Evolutionary conservation across 768 basidiomycete genomes (phyloP), one percentile per base, ranked within the genome.

Genomic region (Serpula lacrymans): DNA sequence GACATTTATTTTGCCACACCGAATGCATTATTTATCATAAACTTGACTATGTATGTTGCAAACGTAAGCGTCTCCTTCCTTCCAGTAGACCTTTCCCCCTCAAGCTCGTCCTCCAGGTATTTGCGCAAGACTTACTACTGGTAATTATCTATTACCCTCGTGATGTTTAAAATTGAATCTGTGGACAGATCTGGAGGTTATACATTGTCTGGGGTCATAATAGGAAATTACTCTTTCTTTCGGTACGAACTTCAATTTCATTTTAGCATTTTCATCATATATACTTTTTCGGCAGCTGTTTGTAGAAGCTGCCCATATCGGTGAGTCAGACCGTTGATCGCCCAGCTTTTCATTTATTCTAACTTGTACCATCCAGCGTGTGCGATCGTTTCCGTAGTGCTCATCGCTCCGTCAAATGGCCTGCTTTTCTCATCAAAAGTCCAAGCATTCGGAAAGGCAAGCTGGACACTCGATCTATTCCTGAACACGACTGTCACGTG

Each of bases 391-490:
- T 22, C 40, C 20, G 16, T 42, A 16, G 37, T 26, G 21, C 2
- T 42, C 21, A 27, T 42, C n/a, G 23, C 41, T 14, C 38, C 14
- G 31, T 18, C 31, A 8, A 14, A 14, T 7, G 31, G 24, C 12
- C n/a, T 9, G n/a, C 38, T 42, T n/a, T 41, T 41, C 37, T 42
- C 41, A 14, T 11, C 23, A 1, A 14, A 7, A 20, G 38, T 41
- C 5, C 41, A 41, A 40, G 41, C 38, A 10, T 41, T 41, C 10
- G 10, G 22, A 21, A 41, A 41, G 22, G 41, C 34, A 12, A 34
- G 41, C 26, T 45, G 46, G 50, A 34, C 46, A 3, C 27, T 52
- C 8, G 50, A 51, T 35, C 30, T 52, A 25, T 9, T 25, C n/a
- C 5, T 52, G 21, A 52, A 51, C 16, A 34, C 34, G 17, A 16